Evolutionary conservation across 768 basidiomycete genomes (phyloP).

Genomic region (Hydnomerulius pinastri): DNA sequence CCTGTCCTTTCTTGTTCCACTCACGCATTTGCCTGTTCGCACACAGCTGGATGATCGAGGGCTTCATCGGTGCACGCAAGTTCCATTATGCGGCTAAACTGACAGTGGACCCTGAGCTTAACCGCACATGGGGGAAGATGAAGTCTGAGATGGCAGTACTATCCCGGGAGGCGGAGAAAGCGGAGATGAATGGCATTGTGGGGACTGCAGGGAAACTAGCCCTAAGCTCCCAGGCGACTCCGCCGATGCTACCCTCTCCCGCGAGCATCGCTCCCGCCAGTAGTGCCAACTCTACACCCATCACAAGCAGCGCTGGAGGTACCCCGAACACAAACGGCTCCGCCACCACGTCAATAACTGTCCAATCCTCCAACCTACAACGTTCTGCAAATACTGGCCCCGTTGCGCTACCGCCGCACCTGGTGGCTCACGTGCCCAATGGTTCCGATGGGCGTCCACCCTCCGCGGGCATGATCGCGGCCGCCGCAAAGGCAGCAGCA

Average conservation of each 20-base stretch:
- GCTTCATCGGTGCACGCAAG: constrained; percentile 63
- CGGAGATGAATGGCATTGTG: constrained; percentile 34
- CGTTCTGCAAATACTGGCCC: constrained; percentile 29
- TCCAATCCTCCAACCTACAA: constrained; percentile 28
- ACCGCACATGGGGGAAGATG: constrained; percentile 36
- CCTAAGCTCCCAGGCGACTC: constrained; percentile 43
- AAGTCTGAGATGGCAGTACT: constrained; percentile 33
- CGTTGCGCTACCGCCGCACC: constrained; percentile 44
- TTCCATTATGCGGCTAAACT: constrained; percentile 40
- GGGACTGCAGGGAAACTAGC: constrained; percentile 27
- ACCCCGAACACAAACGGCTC: constrained; percentile 49
- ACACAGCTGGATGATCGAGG: constrained; percentile 76
- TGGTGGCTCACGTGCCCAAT: constrained; percentile 30
- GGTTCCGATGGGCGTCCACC: constrained; percentile 31
- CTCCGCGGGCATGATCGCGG: constrained; percentile 28
- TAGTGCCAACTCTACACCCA: constrained; percentile 80
- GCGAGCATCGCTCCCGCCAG: constrained; percentile 66
- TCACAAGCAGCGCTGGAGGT: constrained; percentile 51
- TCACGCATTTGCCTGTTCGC: constrained; percentile 25
- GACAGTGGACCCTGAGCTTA: constrained; percentile 35
- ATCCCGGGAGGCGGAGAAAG: constrained; percentile 36
- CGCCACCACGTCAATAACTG: constrained; percentile 22
- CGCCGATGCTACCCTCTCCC: constrained; percentile 80
- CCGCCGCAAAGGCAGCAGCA: constrained; percentile 32
- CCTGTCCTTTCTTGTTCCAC: constrained; percentile 17